Evolutionary conservation across 352 stramenopile species (phyloP).

Genomic region (Phytophthora multivora): DNA sequence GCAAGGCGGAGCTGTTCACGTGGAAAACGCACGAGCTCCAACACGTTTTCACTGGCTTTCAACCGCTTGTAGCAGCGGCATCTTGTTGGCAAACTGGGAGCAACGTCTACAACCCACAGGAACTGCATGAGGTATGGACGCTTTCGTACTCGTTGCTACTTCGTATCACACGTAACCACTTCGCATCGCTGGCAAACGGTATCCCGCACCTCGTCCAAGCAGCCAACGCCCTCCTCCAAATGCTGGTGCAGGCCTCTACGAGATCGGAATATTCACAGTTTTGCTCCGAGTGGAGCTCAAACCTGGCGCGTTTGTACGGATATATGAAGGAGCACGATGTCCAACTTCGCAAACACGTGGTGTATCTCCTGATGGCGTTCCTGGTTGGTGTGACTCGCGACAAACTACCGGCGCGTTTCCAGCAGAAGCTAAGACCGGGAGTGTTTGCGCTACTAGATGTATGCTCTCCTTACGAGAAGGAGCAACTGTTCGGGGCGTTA

Average conservation of each 20-base stretch:
- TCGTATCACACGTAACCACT: conserved; percentile 80
- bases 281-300: conserved; percentile 76
- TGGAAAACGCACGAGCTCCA: conserved; percentile 78
- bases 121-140: conserved; percentile 78
- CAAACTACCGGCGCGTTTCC: conserved; percentile 55
- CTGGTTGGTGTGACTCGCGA: conserved; percentile 66
- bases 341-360: conserved; percentile 83
- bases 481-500: conserved; percentile 83
- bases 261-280: conserved; percentile 19
- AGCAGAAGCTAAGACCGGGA: conserved; percentile 73
- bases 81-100: conserved; percentile 31
- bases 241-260: conserved; percentile 52
- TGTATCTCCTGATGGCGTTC: conserved; percentile 81
- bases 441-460: conserved; percentile 84
- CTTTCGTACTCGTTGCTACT: conserved; percentile 80
- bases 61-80: conserved; percentile 48
- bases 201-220: conserved; percentile 72
- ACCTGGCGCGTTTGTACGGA: conserved; percentile 83
- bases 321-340: conserved; percentile 87
- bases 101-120: conserved; percentile 22
- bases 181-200: conserved; percentile 65
- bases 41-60: conserved; percentile 70
- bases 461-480: conserved; percentile 85
- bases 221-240: conserved; percentile 67
- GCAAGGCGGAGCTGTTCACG: conserved; percentile 79